phyloP scores from a whole-genome alignment of 2,329 filamentous ascomycete genomes.

The Sclerotinia glacialis region DNA sequence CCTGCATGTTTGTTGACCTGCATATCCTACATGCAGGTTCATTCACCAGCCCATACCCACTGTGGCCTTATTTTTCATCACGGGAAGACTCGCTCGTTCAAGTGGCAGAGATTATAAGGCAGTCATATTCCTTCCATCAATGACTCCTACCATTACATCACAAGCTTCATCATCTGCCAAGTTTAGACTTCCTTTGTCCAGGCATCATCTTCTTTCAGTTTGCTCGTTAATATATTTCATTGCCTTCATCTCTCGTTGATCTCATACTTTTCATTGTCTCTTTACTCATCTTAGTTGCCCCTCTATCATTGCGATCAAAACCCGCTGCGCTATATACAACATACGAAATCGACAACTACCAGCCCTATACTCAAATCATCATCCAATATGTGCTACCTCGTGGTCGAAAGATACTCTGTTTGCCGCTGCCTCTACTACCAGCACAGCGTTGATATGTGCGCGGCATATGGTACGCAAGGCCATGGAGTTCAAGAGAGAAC shows the following conservation, averaged over 20 bases:
- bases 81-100: constrained; percentile 27
- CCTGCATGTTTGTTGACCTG: constrained; percentile 35
- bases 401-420: constrained; percentile 67
- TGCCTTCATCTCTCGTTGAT: constrained; percentile 27
- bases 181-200: constrained; percentile 36
- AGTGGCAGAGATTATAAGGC: constrained; percentile 37
- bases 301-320: constrained; percentile 13
- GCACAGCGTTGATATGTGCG: constrained; percentile 66
- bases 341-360: constrained; percentile 2
- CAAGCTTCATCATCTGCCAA: constrained; percentile 31
- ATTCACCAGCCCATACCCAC: constrained; percentile 23
- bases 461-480: constrained; percentile 58
- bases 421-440: constrained; percentile 69
- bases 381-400: constrained; percentile 63
- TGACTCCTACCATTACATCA: constrained; percentile 38
- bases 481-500: constrained; percentile 65
- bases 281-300: constrained; percentile 13
- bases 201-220: constrained; percentile 35
- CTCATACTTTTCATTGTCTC: constrained; percentile 22
- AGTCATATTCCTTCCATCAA: constrained; percentile 35
- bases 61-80: constrained; percentile 35
- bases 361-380: constrained; percentile 19
- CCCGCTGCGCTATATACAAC: neutral
- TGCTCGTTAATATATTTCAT: constrained; percentile 38
- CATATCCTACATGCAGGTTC: constrained; percentile 31